A percentile compares a stretch with the other conserved stretches of the same genome.
phyloP scores from a whole-genome alignment of 164 flowering plant genomes.

The Tetracentron sinense region DNA sequence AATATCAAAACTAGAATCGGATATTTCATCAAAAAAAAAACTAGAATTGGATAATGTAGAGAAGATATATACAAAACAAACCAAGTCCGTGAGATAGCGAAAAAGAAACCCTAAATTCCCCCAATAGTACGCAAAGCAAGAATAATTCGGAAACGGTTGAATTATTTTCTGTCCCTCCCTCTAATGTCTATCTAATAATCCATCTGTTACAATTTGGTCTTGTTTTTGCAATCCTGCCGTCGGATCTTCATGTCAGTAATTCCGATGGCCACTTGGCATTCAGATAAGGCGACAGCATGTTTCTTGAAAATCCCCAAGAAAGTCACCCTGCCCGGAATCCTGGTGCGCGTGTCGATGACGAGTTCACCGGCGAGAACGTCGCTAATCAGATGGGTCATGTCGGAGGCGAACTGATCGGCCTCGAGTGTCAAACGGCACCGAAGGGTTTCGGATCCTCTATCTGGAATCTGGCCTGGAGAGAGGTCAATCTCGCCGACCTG shows the following conservation, averaged over 20 bases:
- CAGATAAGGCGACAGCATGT: conserved; percentile 32
- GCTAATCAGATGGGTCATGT: conserved; percentile 16
- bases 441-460: conserved; percentile 25
- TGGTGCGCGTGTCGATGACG: conserved; percentile 23
- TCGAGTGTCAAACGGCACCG: conserved; percentile 13
- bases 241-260: conserved; percentile 27
- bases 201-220: conserved; percentile 35
- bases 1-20: no score
- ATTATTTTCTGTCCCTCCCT: no score
- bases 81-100: no score
- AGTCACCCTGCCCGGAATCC: conserved; percentile 41
- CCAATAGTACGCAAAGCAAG: no score
- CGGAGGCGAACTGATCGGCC: conserved; percentile 26
- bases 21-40: no score
- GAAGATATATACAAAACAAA: no score
- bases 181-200: no score
- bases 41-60: no score
- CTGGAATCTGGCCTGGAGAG: conserved; percentile 33
- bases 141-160: no score
- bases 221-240: conserved; percentile 30
- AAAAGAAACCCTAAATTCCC: no score
- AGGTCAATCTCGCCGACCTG: conserved; percentile 46
- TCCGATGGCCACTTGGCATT: conserved; percentile 33
- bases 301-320: conserved; percentile 33
- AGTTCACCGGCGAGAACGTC: conserved; percentile 39